Evolutionary conservation across 1,284 basidiomycete species (phyloP), one percentile per base, ranked within the genome.

Genomic region (Cryptococcus sp.): DNA sequence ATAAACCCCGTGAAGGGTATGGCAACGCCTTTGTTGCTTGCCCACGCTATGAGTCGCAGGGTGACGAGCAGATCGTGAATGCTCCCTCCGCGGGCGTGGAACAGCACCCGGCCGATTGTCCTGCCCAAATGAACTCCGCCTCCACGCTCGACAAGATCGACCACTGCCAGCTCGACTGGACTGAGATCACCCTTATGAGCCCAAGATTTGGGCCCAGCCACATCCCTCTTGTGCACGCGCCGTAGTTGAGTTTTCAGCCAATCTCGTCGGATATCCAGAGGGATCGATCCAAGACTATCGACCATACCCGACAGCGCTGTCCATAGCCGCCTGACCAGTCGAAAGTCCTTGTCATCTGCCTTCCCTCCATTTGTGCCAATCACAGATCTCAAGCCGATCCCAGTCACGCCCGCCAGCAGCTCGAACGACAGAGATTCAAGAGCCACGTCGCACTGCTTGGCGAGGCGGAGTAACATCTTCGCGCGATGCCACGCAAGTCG

Each of bases 391-490:
- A 70, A n/a, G 8, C 67, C 67, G 0, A 60, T 27, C 15, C 41
- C 23, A 0, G 67, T 19, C 1, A 54, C 47, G 10, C 47, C 54
- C 10, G 44, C 51, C 17, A 69, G 19, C 16, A 41, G 41, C 3
- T 67, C 59, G 5, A 11, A 8, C 15, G 63, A 63, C 2, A 74
- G 39, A 2, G 39, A 49, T 6, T 38, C 44, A 2, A 65, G 47
- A 16, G 54, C 50, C 71, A 77, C 67, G 0, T 63, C 64, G 54
- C 70, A 75, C 31, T 53, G 49, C 16, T 59, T 57, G 1, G 70
- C 71, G 13, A 77, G 60, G 7, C 40, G 22, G 4, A 75, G 44
- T 19, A 77, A 51, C 16, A 61, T 53, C 17, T 52, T n/a, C 0
- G 66, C 39, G 0, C 72, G 55, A 1, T 53, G 31, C 55, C 61